Evolutionary conservation across 2,329 filamentous ascomycete species (phyloP), one percentile per base, ranked within the genome.

Genomic region (Aspergillus candidus): DNA sequence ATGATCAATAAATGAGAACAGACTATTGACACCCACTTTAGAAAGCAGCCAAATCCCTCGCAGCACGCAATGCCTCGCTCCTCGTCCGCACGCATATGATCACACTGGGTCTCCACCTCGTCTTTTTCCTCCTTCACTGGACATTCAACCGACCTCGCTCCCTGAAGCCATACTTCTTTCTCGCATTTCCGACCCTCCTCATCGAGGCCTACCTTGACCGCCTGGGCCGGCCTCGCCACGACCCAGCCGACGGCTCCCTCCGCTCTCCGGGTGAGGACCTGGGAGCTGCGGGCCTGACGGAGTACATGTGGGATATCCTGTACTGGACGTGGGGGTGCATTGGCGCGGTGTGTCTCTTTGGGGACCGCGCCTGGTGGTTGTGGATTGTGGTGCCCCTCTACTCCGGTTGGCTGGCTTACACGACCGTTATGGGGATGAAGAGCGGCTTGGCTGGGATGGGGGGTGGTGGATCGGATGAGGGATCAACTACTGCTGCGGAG

Each of bases 221-320:
- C 37, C 81, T 89, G 6, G 88, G 87, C 11, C 86, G 91, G 8
- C 93, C 93, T 17, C 82, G 74, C 48, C 86, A 83, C 62, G 79
- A 82, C 53, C 64, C 81, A 15, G 70, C 72, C 18, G 82, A 80
- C 38, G 77, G 75, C 11, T 75, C 83, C n/a, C 74, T 97, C 49
- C 82, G 80, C 63, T 80, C 77, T 29, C 74, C 87, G 1, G 91
- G 93, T 35, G 90, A 97, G 64, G 93, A 98, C 65, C 79, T 98
- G 40, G 82, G 86, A 41, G 87, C 88, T 8, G 78, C 84, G 30
- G 93, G 93, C 4, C 71, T 98, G 72, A 97, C 91, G 10, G 93
- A 96, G 70, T 97, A 94, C 74, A 88, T 97, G 85, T 98, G 94
- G 78, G 93, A 98, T 70, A 80, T 95, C 39, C 74, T 95, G 41